Base-by-base conservation (phyloP, 1,284 basidiomycete species). In the Rhodotorula sp. region DNA sequence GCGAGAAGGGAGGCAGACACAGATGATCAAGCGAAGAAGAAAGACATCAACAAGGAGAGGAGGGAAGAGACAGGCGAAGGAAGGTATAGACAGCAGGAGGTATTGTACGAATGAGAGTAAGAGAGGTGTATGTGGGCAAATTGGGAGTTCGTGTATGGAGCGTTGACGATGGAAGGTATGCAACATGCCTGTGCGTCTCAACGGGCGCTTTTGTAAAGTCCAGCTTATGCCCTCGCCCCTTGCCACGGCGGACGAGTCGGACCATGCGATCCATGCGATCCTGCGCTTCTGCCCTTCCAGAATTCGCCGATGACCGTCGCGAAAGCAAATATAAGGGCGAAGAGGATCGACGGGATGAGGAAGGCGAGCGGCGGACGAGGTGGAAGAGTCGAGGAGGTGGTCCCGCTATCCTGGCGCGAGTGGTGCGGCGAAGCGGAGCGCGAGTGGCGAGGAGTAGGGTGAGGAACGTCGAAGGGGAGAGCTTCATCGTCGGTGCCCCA, bases 401-500 rank as follows among this genome's bases (percentile, higher is more conserved):
- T 40, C 16, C 57, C 18, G 48, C 37, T 34, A 7, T 62, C 20
- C 31, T 50, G 40, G 26, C 55, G 60, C 24, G 69, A 58, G 4
- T 56, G 56, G 13, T 53, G 62, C 22, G 64, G 70, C 11, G 68
- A 69, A 6, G 48, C 37, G 24, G 67, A 26, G 18, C 66, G 60
- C 11, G 63, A 64, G 1, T 52, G 10, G 31, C 4, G 37, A 4
- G 67, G 71, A 24, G 71, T 70, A 7, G 66, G 28, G 46, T 37
- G 57, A 8, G 69, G 68, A 1, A 68, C 71, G 28, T 60, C 52
- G 59, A 37, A 72, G 9, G 65, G 70, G 4, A 61, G 44, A 1
- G 62, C 51, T 37, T 67, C 68, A 8, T 69, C 71, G 56, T 72
- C 71, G 20, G 66, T 65, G 11, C 51, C 37, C 70, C 70, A 71